A percentile compares a stretch with the other conserved stretches of the same genome.
Conservation (phyloP, 768 basidiomycete genomes). For the Coprinopsis sp. region DNA sequence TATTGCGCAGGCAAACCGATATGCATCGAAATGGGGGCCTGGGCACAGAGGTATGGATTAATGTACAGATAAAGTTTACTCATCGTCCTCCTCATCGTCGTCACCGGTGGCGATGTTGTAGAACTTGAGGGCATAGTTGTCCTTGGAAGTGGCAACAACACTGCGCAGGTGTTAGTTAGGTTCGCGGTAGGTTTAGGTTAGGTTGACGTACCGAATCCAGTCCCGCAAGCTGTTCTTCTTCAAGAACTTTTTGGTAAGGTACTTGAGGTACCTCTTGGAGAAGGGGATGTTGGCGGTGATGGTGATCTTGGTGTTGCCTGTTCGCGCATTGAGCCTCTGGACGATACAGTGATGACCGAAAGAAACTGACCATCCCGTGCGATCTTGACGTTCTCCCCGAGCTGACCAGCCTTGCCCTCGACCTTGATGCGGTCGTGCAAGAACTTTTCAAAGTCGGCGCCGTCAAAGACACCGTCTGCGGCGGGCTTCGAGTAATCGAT, state of each 20-base stretch:
- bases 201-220: constrained; percentile 78
- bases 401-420: constrained; percentile 86
- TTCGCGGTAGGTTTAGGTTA: not conserved
- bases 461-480: constrained; percentile 51
- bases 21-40: not conserved
- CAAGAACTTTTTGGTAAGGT: constrained; percentile 98
- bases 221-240: constrained; percentile 96
- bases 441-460: constrained; percentile 74
- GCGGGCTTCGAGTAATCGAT: constrained; percentile 82
- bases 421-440: constrained; percentile 93
- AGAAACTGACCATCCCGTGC: constrained; percentile 69
- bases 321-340: constrained; percentile 2
- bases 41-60: no score
- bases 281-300: constrained; percentile 84
- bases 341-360: not conserved
- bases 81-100: constrained; percentile 35
- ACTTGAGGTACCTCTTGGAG: constrained; percentile 98
- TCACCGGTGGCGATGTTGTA: constrained; percentile 70
- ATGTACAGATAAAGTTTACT: constrained; percentile 12
- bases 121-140: constrained; percentile 92
- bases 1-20: not conserved
- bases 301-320: constrained; percentile 78
- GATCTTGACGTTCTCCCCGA: constrained; percentile 87
- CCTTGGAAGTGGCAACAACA: constrained; percentile 91
- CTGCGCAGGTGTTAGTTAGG: constrained; percentile 27